A percentile compares a stretch with the other conserved stretches of the same genome.
phyloP scores from a whole-genome alignment of 768 basidiomycete species.

The Boletales sp. region DNA sequence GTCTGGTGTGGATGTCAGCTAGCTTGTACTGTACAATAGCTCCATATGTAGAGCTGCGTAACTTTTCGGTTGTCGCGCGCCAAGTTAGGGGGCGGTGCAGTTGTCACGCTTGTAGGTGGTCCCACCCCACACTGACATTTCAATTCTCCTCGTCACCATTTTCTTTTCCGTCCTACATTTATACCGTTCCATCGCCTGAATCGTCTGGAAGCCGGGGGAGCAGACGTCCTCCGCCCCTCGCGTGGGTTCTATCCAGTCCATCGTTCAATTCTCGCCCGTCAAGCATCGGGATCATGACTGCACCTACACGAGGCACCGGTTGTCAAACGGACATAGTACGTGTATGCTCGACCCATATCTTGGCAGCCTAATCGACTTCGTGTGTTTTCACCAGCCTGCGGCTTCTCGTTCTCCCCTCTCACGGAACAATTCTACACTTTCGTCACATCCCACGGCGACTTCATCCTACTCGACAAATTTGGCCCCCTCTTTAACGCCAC shows the following conservation, averaged over 20 bases:
- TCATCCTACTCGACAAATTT: conserved; percentile 3
- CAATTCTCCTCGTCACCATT: too few species aligned
- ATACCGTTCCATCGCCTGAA: not conserved
- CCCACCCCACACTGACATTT: conserved; percentile 5
- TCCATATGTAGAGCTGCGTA: too few species aligned
- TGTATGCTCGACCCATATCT: not conserved
- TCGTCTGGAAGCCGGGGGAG: conserved; percentile 4
- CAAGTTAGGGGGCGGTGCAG: conserved; percentile 3
- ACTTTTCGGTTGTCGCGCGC: too few species aligned
- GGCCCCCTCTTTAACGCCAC: conserved; percentile 40
- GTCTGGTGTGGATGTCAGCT: too few species aligned
- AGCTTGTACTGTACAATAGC: too few species aligned
- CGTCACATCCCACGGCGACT: conserved; percentile 9
- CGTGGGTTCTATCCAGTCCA: not conserved
- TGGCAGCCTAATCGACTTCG: conserved; percentile 11
- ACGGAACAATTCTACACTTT: conserved; percentile 1
- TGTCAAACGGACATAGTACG: conserved; percentile 19
- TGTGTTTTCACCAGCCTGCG: conserved; percentile 7
- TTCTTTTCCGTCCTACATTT: not conserved
- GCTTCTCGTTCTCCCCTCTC: conserved; percentile 5
- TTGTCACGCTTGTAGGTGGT: not conserved
- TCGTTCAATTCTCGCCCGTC: not conserved
- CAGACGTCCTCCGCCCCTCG: conserved; percentile 4
- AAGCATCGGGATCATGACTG: conserved; percentile 17
- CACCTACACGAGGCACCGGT: conserved; percentile 9